Evolutionary conservation across 2,329 filamentous ascomycete genomes (phyloP).

Genomic region (Aphanocladium album): DNA sequence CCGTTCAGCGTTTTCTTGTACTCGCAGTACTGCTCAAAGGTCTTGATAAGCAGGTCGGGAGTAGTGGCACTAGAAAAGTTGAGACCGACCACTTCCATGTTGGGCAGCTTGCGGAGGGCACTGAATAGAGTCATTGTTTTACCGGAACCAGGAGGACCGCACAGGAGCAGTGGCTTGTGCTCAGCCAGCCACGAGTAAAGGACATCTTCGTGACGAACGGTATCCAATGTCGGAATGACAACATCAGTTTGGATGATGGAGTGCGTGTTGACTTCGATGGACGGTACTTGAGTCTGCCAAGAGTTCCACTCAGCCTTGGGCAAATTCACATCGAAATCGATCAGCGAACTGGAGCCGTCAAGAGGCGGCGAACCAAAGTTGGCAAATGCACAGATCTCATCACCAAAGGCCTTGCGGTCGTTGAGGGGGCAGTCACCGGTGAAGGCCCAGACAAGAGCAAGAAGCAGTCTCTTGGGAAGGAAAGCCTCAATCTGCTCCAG

Average conservation of each 20-base stretch:
- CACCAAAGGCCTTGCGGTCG: slow-evolving; percentile 86
- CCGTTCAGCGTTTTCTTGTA: slow-evolving; percentile 98
- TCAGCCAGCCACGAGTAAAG: slow-evolving; percentile 99
- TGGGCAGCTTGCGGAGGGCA: slow-evolving; percentile 89
- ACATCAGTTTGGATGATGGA: slow-evolving; percentile 97
- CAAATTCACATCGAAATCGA: slow-evolving; percentile 89
- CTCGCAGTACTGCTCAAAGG: slow-evolving; percentile 98
- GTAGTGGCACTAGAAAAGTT: slow-evolving; percentile 99
- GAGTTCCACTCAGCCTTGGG: slow-evolving; percentile 84
- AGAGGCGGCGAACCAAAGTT: slow-evolving; percentile 81
- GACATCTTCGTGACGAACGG: slow-evolving; percentile 96
- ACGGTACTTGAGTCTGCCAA: slow-evolving; percentile 93
- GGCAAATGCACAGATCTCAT: slow-evolving; percentile 74
- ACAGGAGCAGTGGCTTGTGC: slow-evolving; percentile 93
- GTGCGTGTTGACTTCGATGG: slow-evolving; percentile 95
- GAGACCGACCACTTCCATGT: slow-evolving; percentile 98
- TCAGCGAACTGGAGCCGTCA: slow-evolving; percentile 75
- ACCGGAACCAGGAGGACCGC: slow-evolving; percentile 94
- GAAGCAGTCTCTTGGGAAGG: slow-evolving; percentile 86
- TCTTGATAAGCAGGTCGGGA: slow-evolving; percentile 96
- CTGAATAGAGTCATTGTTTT: slow-evolving; percentile 99
- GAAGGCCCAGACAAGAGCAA: slow-evolving; percentile 91
- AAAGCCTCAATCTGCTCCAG: slow-evolving; percentile 85
- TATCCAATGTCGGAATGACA: slow-evolving; percentile 96
- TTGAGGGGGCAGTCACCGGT: slow-evolving; percentile 87